Evolutionary conservation across 2,329 filamentous ascomycete genomes (phyloP).

Genomic region (Cercospora beticola): DNA sequence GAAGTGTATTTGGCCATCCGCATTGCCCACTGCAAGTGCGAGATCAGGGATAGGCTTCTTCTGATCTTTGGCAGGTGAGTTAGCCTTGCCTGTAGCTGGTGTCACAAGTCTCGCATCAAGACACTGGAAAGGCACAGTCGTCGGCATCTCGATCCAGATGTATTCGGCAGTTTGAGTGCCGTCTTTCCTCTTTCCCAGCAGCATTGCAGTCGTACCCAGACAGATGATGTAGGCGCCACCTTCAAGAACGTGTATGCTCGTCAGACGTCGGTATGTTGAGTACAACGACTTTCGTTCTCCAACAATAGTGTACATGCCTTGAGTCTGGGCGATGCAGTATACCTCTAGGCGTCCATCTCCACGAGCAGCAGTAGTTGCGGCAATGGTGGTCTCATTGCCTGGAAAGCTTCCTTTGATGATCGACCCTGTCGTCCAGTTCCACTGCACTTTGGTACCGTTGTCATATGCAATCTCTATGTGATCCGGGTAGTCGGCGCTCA

Average conservation of each 20-base stretch:
- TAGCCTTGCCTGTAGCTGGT: slow-evolving; percentile 30
- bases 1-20: slow-evolving; percentile 73
- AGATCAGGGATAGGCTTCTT: slow-evolving; percentile 47
- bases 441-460: slow-evolving; percentile 53
- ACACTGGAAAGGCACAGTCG: slow-evolving; percentile 65
- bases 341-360: slow-evolving; percentile 12
- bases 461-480: slow-evolving; percentile 54
- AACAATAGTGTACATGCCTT: slow-evolving; percentile 34
- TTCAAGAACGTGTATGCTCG: slow-evolving; percentile 47
- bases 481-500: slow-evolving; percentile 53
- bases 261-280: slow-evolving; percentile 38
- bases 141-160: slow-evolving; percentile 55
- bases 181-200: slow-evolving; percentile 57
- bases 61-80: slow-evolving; percentile 19
- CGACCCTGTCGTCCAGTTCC: slow-evolving; percentile 51
- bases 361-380: slow-evolving; percentile 19
- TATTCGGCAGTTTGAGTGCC: slow-evolving; percentile 40
- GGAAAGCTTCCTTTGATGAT: slow-evolving; percentile 23
- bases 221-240: slow-evolving; percentile 61
- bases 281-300: slow-evolving; percentile 42
- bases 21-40: slow-evolving; percentile 77
- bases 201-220: slow-evolving; percentile 54
- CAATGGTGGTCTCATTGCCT: slow-evolving; percentile 22
- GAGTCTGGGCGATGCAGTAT: slow-evolving; percentile 23
- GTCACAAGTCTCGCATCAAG: slow-evolving; percentile 58